Evolutionary conservation across 768 basidiomycete genomes (phyloP), one percentile per base, ranked within the genome.

Genomic region (Phylloporus sp.): DNA sequence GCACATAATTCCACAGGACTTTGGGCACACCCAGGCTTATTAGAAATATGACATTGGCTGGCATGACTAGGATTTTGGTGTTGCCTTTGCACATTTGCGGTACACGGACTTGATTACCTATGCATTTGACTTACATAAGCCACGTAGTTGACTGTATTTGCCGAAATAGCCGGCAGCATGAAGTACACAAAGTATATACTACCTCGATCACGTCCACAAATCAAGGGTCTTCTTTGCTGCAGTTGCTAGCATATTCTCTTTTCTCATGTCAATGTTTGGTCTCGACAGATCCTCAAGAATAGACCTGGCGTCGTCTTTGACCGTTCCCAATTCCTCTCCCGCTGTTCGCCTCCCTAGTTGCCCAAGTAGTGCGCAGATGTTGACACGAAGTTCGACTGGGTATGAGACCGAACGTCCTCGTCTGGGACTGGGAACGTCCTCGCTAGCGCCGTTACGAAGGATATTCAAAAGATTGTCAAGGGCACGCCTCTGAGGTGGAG

Each of bases 331-430:
- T 24, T 76, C 72, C 5, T 75, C 73, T 7, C 74, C 74, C 9
- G 75, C 62, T 4, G 71, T 67, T 56, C 81, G 73, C 54, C 75
- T 76, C 27, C 76, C 76, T 17, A 88, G 60, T 53, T 87, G 83
- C 32, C 78, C 71, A 22, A 92, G 66, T 49, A 92, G 73, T 7
- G 83, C 77, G 60, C 87, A 90, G 15, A 81, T 77, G 56, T 92
- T 92, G 22, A 79, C 71, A 38, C 87, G 79, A 47, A 92, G 78
- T 69, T 91, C 90, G 17, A 79, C 68, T n/a, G 84, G 84, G 57
- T 81, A 82, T 50, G 78, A 69, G 49, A 70, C 69, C 0, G 33
- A 41, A 21, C 57, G 57, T 34, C 32, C 9, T 36, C 49, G 57
- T 48, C 50, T 77, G 71, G 53, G 76, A 74, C 53, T 80, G 72